Percentiles rank a stretch among this genome's conserved stretches.
Evolutionary conservation across 164 flowering plant species (phyloP).

Genomic region (Aristolochia contorta): DNA sequence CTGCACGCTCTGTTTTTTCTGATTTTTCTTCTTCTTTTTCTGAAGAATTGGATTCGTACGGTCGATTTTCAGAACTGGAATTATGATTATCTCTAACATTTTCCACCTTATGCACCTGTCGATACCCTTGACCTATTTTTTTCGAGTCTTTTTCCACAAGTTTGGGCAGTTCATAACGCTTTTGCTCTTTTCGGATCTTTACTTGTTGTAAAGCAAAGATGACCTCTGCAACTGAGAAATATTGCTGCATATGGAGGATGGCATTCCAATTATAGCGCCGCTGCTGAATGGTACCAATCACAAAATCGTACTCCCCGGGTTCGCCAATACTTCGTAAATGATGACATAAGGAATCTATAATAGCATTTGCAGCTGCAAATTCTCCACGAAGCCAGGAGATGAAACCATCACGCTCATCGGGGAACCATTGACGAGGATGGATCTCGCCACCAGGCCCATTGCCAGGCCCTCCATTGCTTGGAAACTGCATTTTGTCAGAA

Average conservation of each 20-base stretch:
- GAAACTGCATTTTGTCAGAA: slow-evolving; percentile 54
- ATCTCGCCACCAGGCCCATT: slow-evolving; percentile 21
- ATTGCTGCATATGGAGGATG: slow-evolving; percentile 84
- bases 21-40: slow-evolving; percentile 13
- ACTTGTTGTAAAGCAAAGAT: slow-evolving; percentile 52
- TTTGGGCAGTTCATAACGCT: slow-evolving; percentile 25
- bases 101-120: slow-evolving; percentile 31
- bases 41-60: slow-evolving; percentile 13
- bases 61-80: slow-evolving; percentile 15
- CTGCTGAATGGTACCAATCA: slow-evolving; percentile 49
- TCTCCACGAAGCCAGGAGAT: slow-evolving; percentile 73
- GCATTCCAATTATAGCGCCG: slow-evolving; percentile 74
- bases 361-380: slow-evolving; percentile 87
- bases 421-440: slow-evolving; percentile 41
- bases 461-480: slow-evolving; percentile 12
- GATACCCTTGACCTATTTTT: slow-evolving; percentile 27
- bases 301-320: slow-evolving; percentile 67
- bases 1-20: slow-evolving; percentile 19
- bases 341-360: slow-evolving; percentile 62
- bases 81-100: slow-evolving; percentile 23
- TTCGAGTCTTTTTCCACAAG: slow-evolving; percentile 31
- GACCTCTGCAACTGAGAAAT: slow-evolving; percentile 62
- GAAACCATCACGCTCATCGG: slow-evolving; percentile 72
- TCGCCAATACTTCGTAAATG: slow-evolving; percentile 53
- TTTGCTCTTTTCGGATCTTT: slow-evolving; percentile 44